Base-by-base conservation (phyloP, 306 rosid species). In the Rubus parviflorus region DNA sequence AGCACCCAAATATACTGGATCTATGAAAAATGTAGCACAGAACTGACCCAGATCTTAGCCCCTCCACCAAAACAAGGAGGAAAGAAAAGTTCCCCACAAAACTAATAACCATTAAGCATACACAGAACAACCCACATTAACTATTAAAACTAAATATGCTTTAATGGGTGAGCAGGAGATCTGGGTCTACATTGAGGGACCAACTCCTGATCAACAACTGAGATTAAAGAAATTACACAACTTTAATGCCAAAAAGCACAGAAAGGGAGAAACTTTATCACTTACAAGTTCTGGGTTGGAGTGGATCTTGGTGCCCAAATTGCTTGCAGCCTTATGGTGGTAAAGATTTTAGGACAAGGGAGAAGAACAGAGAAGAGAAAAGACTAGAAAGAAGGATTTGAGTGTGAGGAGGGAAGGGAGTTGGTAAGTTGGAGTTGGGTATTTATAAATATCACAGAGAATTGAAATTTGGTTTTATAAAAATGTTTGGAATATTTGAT, bases 391-490 rank as follows among this genome's bases (percentile, higher is more conserved):
- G 61, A 54, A 30, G 19, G 46, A 38, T 60, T 61, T 9, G 57
- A 20, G 76, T 5, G 81, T 73, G 77, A 45, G 48, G 75, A 70
- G 61, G 67, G 77, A 62, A 43, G 41, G 77, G n/a, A 3, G 46
- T 60, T n/a, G n/a, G n/a, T n/a, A n/a, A n/a, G n/a, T n/a, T 7
- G 47, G 6, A 4, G 73, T 41, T 35, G 37, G 77, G 68, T 70
- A 52, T 81, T 75, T 81, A 80, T 75, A 80, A 38, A 75, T 75
- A 15, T 68, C 56, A n/a, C 6, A 45, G 6, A 45, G 69, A 74
- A 60, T 1, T 74, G n/a, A 42, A 42, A 22, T 56, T 41, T 63
- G 20, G 45, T 42, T 7, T 35, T 63, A 15, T 7, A 7, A 37
- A 63, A 61, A 61, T 30, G 67, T 3, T 61, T 61, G 67, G 67